Conservation (phyloP, 495 filamentous ascomycete species). For the Symbiotaphrina buchneri region DNA sequence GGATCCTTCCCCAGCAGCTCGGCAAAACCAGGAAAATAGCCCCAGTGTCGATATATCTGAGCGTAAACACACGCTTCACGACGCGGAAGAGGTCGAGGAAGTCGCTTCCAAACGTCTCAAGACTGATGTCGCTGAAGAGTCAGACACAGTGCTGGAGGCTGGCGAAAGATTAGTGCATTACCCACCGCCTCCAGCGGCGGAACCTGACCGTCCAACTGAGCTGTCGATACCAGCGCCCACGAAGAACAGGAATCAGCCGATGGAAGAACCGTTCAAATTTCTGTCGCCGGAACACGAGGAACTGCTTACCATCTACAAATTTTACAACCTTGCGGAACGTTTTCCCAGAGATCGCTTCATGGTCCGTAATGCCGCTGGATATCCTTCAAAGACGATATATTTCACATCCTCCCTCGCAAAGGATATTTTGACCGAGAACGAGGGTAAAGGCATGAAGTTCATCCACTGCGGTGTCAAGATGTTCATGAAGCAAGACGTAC, state of each 20-base stretch:
- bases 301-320: conserved; percentile 46
- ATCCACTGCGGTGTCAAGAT: conserved; percentile 94
- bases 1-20: conserved; percentile 12
- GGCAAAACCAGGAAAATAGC: conserved; percentile 16
- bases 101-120: neutral
- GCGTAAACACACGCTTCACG: neutral
- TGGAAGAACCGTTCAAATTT: conserved; percentile 54
- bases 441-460: conserved; percentile 79
- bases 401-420: conserved; percentile 74
- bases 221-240: too few relatives aligned
- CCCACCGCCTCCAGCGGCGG: neutral
- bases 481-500: conserved; percentile 93
- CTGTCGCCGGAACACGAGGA: conserved; percentile 48
- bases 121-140: neutral
- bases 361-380: conserved; percentile 73
- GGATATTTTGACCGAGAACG: conserved; percentile 61
- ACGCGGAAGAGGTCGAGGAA: neutral
- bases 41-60: conserved; percentile 15
- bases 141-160: neutral
- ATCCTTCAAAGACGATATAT: conserved; percentile 77
- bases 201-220: neutral
- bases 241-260: conserved; percentile 4
- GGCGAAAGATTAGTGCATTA: too few relatives aligned
- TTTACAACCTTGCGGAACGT: conserved; percentile 58
- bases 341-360: conserved; percentile 87